A percentile compares a stretch with the other conserved stretches of the same genome.
phyloP scores from a whole-genome alignment of 805 yeast genomes.

The Candida awuae region DNA sequence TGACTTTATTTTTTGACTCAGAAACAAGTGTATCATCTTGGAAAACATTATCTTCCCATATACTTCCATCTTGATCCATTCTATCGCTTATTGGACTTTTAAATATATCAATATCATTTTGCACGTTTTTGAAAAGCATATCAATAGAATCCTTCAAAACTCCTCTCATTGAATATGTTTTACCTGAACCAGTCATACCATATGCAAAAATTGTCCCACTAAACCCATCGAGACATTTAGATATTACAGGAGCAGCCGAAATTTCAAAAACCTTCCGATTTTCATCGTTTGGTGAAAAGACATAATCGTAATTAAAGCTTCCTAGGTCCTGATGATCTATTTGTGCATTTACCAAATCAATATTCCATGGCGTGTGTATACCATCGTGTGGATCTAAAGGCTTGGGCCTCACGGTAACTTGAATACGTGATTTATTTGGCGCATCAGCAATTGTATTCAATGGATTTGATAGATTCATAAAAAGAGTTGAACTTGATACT shows the following conservation, averaged over 20 bases:
- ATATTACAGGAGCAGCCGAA: slow-evolving; percentile 46
- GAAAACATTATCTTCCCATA: slow-evolving; percentile 16
- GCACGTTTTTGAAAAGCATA: slow-evolving; percentile 44
- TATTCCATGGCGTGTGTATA: slow-evolving; percentile 29
- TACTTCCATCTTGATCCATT: slow-evolving; percentile 8
- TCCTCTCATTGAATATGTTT: slow-evolving; percentile 83
- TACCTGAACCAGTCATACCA: slow-evolving; percentile 93
- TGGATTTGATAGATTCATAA: slow-evolving; percentile 3
- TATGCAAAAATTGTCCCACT: slow-evolving; percentile 90
- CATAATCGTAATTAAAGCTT: slow-evolving; percentile 69
- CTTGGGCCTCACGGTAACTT: slow-evolving; percentile 70
- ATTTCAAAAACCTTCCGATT: slow-evolving; percentile 56
- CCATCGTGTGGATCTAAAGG: slow-evolving; percentile 35
- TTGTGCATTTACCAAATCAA: slow-evolving; percentile 36
- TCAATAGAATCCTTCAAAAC: slow-evolving; percentile 61
- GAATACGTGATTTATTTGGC: slow-evolving; percentile 31
- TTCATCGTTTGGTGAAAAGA: slow-evolving; percentile 48
- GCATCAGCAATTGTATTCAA: slow-evolving; percentile 28
- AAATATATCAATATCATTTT: not conserved
- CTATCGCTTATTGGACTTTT: slow-evolving; percentile 4
- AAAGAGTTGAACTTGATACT: slow-evolving; percentile 1
- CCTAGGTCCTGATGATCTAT: slow-evolving; percentile 50
- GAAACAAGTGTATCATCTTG: slow-evolving; percentile 14
- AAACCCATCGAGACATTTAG: slow-evolving; percentile 59
- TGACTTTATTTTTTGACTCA: slow-evolving; percentile 10